phyloP scores from a whole-genome alignment of 306 rosid species.

The Mimosa pudica region DNA sequence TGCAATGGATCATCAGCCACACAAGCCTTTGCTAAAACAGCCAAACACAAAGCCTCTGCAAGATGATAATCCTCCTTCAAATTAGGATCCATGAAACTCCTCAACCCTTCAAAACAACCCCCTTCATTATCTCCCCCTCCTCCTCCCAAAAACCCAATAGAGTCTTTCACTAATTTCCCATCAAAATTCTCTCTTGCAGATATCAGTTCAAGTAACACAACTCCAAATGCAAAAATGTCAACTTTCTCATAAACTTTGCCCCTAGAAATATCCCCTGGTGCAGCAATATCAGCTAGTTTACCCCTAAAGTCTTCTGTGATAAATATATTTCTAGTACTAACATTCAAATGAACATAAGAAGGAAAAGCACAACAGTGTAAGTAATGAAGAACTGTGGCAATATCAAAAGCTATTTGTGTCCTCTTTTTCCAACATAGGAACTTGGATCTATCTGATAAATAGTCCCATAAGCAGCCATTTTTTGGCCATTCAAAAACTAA shows the following conservation, averaged over 20 bases:
- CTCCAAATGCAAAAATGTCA: constrained; percentile 70
- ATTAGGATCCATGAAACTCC: constrained; percentile 61
- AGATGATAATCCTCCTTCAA: constrained; percentile 64
- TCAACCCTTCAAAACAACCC: constrained; percentile 65
- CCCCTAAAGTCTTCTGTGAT: constrained; percentile 58
- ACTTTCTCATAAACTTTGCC: constrained; percentile 49
- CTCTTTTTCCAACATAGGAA: constrained; percentile 49
- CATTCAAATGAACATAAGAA: constrained; percentile 56
- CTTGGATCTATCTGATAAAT: constrained; percentile 42
- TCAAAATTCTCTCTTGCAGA: constrained; percentile 57
- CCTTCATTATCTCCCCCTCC: constrained; percentile 51
- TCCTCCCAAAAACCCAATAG: constrained; percentile 55
- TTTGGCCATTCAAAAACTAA: constrained; percentile 66
- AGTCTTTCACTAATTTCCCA: constrained; percentile 51
- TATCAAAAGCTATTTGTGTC: constrained; percentile 63
- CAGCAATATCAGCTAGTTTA: constrained; percentile 59
- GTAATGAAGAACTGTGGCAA: constrained; percentile 76
- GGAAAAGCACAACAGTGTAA: constrained; percentile 64
- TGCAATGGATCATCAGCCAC: constrained; percentile 63
- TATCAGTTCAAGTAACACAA: constrained; percentile 65
- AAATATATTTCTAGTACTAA: constrained; percentile 55
- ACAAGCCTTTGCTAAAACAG: constrained; percentile 68
- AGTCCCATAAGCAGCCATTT: constrained; percentile 62
- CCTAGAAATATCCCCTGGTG: constrained; percentile 36
- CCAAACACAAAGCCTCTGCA: constrained; percentile 59